Evolutionary conservation across 2,329 filamentous ascomycete genomes (phyloP).

Genomic region (Trichothecium sympodiale): DNA sequence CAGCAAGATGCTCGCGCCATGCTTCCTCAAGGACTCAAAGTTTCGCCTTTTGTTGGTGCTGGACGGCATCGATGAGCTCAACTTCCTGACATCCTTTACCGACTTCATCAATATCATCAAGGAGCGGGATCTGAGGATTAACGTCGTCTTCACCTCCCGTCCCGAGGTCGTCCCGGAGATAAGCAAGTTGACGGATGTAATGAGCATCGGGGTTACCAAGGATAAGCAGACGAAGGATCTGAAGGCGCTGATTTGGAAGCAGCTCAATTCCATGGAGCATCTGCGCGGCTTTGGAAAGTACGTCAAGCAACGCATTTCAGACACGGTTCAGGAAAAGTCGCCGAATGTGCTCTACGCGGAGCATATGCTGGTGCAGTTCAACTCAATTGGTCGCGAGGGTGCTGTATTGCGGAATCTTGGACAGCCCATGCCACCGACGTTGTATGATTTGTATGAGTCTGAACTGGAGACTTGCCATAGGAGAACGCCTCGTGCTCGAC

Average conservation of each 20-base stretch:
- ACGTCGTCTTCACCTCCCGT: slow-evolving; percentile 14
- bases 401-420: slow-evolving; percentile 17
- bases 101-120: slow-evolving; percentile 13
- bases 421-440: slow-evolving; percentile 11
- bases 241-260: slow-evolving; percentile 14
- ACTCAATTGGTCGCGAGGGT: slow-evolving; percentile 19
- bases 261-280: slow-evolving; percentile 12
- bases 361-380: slow-evolving; percentile 19
- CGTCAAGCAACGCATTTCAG: slow-evolving; percentile 16
- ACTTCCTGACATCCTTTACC: slow-evolving; percentile 6
- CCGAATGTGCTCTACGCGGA: slow-evolving; percentile 26
- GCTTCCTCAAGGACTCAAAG: slow-evolving; percentile 11
- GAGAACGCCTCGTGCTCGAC: slow-evolving; percentile 8
- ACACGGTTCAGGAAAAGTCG: slow-evolving; percentile 16
- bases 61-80: slow-evolving; percentile 21
- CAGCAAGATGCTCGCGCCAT: slow-evolving; percentile 12
- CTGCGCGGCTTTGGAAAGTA: slow-evolving; percentile 16
- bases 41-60: slow-evolving; percentile 16
- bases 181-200: slow-evolving; percentile 2
- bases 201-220: slow-evolving; percentile 11
- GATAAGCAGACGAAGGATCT: slow-evolving; percentile 17
- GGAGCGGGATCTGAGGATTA: slow-evolving; percentile 13
- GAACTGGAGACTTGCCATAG: slow-evolving; percentile 15
- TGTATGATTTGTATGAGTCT: slow-evolving; percentile 15
- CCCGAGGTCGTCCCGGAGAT: slow-evolving; percentile 7